A percentile compares a stretch with the other conserved stretches of the same genome.
Conservation (phyloP, 2,329 filamentous ascomycete species). For the Massarina eburnea region DNA sequence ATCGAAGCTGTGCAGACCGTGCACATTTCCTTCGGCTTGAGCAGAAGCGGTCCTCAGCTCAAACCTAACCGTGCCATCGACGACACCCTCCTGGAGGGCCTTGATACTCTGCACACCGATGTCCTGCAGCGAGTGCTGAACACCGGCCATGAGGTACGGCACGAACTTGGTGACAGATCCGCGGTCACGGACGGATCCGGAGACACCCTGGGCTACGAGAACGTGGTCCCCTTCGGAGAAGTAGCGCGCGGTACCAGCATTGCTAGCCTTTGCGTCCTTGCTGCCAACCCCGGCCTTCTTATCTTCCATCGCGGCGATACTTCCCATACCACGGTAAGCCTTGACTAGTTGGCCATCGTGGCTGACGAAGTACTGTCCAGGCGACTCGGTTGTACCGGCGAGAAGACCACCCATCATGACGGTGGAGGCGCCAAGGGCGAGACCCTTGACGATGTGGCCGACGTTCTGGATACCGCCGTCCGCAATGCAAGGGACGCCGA, state of each 20-base stretch:
- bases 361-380: slow-evolving; percentile 94
- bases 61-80: slow-evolving; percentile 77
- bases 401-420: slow-evolving; percentile 99
- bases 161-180: slow-evolving; percentile 92
- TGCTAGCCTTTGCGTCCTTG: slow-evolving; percentile 70
- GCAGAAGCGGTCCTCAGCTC: slow-evolving; percentile 93
- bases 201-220: slow-evolving; percentile 94
- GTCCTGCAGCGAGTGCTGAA: slow-evolving; percentile 98
- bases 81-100: slow-evolving; percentile 74
- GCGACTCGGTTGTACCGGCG: slow-evolving; percentile 95
- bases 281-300: slow-evolving; percentile 83
- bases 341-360: slow-evolving; percentile 98
- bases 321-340: slow-evolving; percentile 98
- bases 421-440: slow-evolving; percentile 88
- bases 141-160: slow-evolving; percentile 89
- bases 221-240: slow-evolving; percentile 96
- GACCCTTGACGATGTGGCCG: slow-evolving; percentile 97
- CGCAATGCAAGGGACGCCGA: slow-evolving; percentile 96
- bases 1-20: slow-evolving; percentile 95
- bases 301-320: slow-evolving; percentile 99
- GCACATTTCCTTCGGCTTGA: slow-evolving; percentile 94
- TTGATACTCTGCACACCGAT: slow-evolving; percentile 81
- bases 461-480: slow-evolving; percentile 98
- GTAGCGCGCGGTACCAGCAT: slow-evolving; percentile 95
- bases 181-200: slow-evolving; percentile 78